Percentiles rank a stretch among this genome's conserved stretches.
Conservation (phyloP, 129 eudicot genomes). For the Flaveria bidentis region DNA sequence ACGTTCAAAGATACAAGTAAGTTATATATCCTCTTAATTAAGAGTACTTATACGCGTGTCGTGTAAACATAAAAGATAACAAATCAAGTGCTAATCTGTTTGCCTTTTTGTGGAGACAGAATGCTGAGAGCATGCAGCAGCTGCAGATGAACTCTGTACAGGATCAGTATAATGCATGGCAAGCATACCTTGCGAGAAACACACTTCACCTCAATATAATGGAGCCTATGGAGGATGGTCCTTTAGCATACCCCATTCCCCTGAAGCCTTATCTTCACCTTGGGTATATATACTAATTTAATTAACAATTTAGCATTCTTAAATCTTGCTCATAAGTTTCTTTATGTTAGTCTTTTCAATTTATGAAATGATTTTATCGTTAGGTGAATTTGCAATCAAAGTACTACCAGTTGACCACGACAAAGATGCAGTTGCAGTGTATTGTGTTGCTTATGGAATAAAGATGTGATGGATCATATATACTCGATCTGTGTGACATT, state of each 20-base stretch:
- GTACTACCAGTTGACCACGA: neutral
- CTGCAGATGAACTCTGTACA: constrained; percentile 50
- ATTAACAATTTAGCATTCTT: neutral
- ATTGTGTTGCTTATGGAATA: constrained; percentile 24
- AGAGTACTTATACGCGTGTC: too few species aligned
- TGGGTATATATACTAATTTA: constrained; percentile 24
- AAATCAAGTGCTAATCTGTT: neutral
- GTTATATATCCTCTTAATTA: neutral
- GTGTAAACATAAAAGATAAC: neutral
- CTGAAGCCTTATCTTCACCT: constrained; percentile 38
- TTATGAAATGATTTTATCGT: neutral
- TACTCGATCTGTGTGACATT: constrained; percentile 14
- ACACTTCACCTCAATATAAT: constrained; percentile 42
- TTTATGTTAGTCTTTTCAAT: neutral
- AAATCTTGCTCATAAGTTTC: neutral
- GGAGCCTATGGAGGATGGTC: constrained; percentile 33
- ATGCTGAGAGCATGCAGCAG: constrained; percentile 64
- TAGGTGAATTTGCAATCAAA: constrained; percentile 22
- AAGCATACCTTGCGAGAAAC: constrained; percentile 38
- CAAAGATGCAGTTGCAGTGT: constrained; percentile 1
- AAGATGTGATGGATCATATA: constrained; percentile 20
- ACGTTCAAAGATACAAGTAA: constrained; percentile 53
- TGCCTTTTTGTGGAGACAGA: constrained; percentile 28
- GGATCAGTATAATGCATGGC: constrained; percentile 37
- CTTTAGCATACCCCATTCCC: constrained; percentile 23